These are phyloP conservation scores for Endotrypanum monterogeii DNA, from an alignment of 208 protist species.

Conservation along the genomic window DNA sequence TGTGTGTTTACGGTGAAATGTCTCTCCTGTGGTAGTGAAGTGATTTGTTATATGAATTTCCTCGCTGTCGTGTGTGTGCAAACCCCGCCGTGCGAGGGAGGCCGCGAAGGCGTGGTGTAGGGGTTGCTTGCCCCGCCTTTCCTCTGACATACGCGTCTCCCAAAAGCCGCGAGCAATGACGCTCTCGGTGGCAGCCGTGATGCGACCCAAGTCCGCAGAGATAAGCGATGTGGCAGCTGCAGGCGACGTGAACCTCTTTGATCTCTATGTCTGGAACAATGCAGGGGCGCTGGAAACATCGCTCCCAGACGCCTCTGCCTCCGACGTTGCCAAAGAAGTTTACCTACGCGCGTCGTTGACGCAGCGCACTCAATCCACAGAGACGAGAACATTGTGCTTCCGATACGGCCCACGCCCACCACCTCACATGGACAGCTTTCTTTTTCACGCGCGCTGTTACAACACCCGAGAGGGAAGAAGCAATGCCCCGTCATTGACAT, in stretches of 20 bases:
- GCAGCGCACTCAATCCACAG: not conserved
- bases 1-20: not conserved
- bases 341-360: slow-evolving; percentile 13
- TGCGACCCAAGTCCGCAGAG: not conserved
- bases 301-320: not conserved
- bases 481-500: not conserved
- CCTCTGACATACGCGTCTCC: not conserved
- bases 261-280: slow-evolving; percentile 22
- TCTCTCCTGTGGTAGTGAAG: not conserved
- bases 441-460: slow-evolving; percentile 14
- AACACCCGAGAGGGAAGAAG: not conserved
- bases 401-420: slow-evolving; percentile 27
- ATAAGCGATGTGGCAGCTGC: not conserved
- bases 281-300: slow-evolving; percentile 13
- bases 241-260: slow-evolving; percentile 15
- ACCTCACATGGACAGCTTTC: not conserved
- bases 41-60: too few species aligned
- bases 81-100: not conserved
- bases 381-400: slow-evolving; percentile 10
- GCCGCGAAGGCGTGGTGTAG: not conserved
- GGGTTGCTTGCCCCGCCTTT: not conserved
- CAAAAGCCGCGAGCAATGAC: not conserved
- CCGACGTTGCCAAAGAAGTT: slow-evolving; percentile 22
- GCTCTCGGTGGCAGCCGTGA: slow-evolving; percentile 10
- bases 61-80: not conserved